Conservation (phyloP, 208 protist genomes). For the Trypanosoma mega region DNA sequence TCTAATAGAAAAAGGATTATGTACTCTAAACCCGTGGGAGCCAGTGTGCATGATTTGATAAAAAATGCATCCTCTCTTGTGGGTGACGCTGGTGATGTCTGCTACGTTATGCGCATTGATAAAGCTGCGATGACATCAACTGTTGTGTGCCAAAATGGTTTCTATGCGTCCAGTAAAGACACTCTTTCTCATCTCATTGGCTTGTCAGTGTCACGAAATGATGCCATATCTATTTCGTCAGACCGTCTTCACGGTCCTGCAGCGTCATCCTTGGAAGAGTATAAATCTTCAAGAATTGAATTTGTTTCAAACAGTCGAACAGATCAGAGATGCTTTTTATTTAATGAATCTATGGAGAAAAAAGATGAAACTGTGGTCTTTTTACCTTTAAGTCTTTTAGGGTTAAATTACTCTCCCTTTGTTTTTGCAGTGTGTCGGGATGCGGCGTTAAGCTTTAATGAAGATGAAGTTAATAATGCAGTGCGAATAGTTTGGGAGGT, state of each 20-base stretch:
- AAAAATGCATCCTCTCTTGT: conserved; percentile 37
- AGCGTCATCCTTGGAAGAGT: conserved; percentile 19
- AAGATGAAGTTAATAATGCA: too few species aligned
- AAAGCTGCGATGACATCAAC: conserved; percentile 28
- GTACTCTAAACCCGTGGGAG: conserved; percentile 27
- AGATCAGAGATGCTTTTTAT: conserved; percentile 29
- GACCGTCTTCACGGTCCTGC: conserved; percentile 24
- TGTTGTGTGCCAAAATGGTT: conserved; percentile 49
- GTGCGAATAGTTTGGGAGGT: too few species aligned
- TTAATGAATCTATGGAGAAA: conserved; percentile 25
- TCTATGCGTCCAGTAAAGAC: conserved; percentile 18
- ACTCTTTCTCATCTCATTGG: conserved; percentile 25
- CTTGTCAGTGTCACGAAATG: conserved; percentile 21
- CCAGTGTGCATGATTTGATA: conserved; percentile 31
- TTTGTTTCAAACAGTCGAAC: conserved; percentile 22
- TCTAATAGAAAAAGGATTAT: conserved; percentile 1
- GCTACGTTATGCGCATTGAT: conserved; percentile 43
- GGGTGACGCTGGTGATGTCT: conserved; percentile 33
- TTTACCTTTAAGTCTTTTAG: conserved; percentile 31
- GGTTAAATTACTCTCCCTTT: conserved; percentile 24
- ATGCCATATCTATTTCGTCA: conserved; percentile 31
- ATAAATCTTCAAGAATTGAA: conserved; percentile 26
- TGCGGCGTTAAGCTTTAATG: conserved; percentile 15
- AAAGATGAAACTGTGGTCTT: conserved; percentile 37
- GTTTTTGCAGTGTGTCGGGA: conserved; percentile 33